phyloP scores from a whole-genome alignment of 805 yeast genomes.

The Pachysolen tannophilus region DNA sequence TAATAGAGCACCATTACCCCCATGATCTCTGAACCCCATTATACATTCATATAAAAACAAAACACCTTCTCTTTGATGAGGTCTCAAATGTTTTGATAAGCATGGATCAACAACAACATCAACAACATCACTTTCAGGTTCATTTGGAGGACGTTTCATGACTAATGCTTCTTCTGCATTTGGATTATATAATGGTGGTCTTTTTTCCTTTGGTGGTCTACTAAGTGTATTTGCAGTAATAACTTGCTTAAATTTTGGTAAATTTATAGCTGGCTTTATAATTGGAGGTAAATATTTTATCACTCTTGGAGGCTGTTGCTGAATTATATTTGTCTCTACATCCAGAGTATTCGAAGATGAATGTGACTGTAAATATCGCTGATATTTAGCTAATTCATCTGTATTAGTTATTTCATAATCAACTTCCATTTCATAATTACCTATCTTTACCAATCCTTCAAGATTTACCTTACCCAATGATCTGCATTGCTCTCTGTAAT shows the following conservation, averaged over 20 bases:
- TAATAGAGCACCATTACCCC: constrained; percentile 63
- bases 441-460: constrained; percentile 40
- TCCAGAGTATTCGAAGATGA: neutral
- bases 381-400: constrained; percentile 13
- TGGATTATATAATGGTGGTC: constrained; percentile 33
- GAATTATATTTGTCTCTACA: neutral
- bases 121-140: constrained; percentile 17
- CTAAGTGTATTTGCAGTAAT: neutral
- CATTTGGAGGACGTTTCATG: constrained; percentile 24
- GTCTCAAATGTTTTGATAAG: constrained; percentile 48
- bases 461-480: constrained; percentile 8
- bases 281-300: neutral
- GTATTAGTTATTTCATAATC: constrained; percentile 34
- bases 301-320: neutral
- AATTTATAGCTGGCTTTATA: neutral
- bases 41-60: constrained; percentile 75
- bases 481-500: constrained; percentile 13
- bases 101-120: constrained; percentile 58
- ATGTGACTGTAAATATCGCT: neutral
- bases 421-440: constrained; percentile 55
- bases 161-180: constrained; percentile 28
- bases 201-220: constrained; percentile 6
- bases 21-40: constrained; percentile 51
- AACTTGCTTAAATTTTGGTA: constrained; percentile 6
- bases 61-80: constrained; percentile 85